Evolutionary conservation across 108 stramenopile species (phyloP), one percentile per base, ranked within the genome.

Genomic region (Halocafeteria seosinensis): DNA sequence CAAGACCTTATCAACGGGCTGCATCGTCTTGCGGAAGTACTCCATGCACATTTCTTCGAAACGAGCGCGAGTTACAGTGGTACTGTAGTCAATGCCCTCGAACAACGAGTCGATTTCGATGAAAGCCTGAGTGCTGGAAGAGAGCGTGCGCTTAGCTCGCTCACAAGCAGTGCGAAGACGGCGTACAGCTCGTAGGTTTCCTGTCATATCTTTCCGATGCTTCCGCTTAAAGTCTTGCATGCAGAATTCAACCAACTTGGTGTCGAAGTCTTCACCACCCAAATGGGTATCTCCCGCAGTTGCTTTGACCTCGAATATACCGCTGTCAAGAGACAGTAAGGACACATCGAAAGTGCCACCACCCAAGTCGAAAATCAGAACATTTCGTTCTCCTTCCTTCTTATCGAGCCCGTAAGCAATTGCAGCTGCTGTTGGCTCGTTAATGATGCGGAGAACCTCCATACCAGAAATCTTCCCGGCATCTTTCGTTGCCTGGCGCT

Each of bases 381-480:
- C 79, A 69, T 87, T 95, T 17, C 21, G 42, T 57, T 80, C 73
- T 73, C 95, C 96, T 28, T n/a, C n/a, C n/a, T n/a, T n/a, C n/a
- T 85, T 84, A 61, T 84, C 84, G 72, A 94, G 81, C 51, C 94
- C 94, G 70, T 96, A 96, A 25, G 94, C 92, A 67, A 96, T 90
- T 38, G 94, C 94, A 27, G 94, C 94, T n/a, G 94, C 94, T 12
- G 94, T 96, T 3, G 94, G 94, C 72, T 96, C 94, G 80, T 96
- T 96, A 80, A 96, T 91, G 70, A 96, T 87, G 47, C 94, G 81
- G 67, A 89, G 85, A 26, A 96, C 90, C 50, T 76, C 71, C 63
- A 96, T 66, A 37, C 94, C 94, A 28, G 90, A 80, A 78, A 96
- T 96, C 89, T 91, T 27, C 90, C 88, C 74, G n/a, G n/a, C n/a